phyloP scores from a whole-genome alignment of 1,284 basidiomycete genomes.

The Acaromyces ingoldii region DNA sequence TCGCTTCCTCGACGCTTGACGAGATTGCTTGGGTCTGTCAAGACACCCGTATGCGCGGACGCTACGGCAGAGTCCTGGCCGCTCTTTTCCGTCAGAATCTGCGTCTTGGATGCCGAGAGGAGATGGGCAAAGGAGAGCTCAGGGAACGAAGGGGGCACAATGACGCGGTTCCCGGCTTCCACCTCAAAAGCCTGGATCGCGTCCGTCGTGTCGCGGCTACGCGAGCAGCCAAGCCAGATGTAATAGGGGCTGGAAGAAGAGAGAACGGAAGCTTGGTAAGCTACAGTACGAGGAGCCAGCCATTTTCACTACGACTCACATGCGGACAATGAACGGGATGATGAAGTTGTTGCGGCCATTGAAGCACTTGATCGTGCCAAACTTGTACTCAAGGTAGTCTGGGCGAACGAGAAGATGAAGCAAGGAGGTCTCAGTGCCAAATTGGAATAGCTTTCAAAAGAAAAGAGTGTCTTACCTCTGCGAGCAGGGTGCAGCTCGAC shows the following conservation, averaged over 20 bases:
- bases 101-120: not conserved
- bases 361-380: conserved; percentile 64
- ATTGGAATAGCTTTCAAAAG: no score
- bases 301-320: conserved; percentile 7
- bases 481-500: conserved; percentile 67
- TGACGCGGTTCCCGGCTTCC: conserved; percentile 62
- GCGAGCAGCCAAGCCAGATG: conserved; percentile 71
- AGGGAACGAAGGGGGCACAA: conserved; percentile 48
- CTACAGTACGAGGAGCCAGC: conserved; percentile 53
- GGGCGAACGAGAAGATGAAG: conserved; percentile 8
- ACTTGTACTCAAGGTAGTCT: conserved; percentile 75
- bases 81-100: conserved; percentile 1
- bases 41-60: not conserved
- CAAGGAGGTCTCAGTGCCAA: not conserved
- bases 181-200: conserved; percentile 66
- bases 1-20: conserved; percentile 50
- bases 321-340: conserved; percentile 64
- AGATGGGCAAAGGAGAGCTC: conserved; percentile 29
- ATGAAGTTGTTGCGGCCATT: conserved; percentile 69
- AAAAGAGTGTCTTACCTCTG: conserved; percentile 50
- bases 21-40: not conserved
- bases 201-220: conserved; percentile 62
- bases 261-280: conserved; percentile 24
- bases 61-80: not conserved
- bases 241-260: conserved; percentile 61